phyloP scores from a whole-genome alignment of 257 asterid species.

The Cordia subcordata region DNA sequence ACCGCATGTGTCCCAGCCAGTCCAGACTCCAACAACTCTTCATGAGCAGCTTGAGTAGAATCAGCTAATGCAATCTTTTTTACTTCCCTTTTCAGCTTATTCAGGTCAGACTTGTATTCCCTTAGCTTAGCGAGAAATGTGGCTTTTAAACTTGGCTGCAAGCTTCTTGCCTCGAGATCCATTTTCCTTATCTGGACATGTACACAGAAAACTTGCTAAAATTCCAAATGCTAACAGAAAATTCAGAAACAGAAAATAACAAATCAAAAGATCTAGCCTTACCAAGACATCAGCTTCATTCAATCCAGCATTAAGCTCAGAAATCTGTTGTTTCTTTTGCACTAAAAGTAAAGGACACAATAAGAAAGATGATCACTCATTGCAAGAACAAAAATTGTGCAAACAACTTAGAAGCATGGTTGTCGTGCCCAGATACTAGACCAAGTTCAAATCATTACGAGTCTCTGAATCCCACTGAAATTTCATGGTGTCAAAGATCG shows the following conservation, averaged over 20 bases:
- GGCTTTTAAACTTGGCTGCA: conserved; percentile 80
- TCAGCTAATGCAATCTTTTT: conserved; percentile 60
- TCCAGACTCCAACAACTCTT: conserved; percentile 74
- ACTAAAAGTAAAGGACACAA: too few species aligned
- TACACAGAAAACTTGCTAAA: conserved; percentile 13
- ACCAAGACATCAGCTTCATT: conserved; percentile 89
- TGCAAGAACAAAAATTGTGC: too few species aligned
- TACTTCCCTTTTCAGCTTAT: conserved; percentile 79
- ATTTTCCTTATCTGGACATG: conserved; percentile 67
- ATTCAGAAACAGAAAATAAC: conserved; percentile 8
- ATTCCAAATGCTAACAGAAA: conserved; percentile 4
- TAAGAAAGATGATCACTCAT: too few species aligned
- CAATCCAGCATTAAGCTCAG: conserved; percentile 67
- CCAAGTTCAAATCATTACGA: too few species aligned
- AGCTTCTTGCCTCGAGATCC: conserved; percentile 96
- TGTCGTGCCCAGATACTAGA: too few species aligned
- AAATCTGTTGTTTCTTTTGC: conserved; percentile 44
- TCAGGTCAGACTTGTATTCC: conserved; percentile 90
- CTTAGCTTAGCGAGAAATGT: conserved; percentile 87
- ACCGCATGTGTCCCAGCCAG: conserved; percentile 56
- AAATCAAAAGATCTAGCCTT: neutral
- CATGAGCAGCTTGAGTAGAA: conserved; percentile 48
- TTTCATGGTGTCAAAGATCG: too few species aligned
- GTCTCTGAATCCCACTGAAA: too few species aligned
- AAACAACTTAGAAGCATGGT: too few species aligned